phyloP scores from a whole-genome alignment of 768 basidiomycete genomes.

The Tephrocybe sp. region DNA sequence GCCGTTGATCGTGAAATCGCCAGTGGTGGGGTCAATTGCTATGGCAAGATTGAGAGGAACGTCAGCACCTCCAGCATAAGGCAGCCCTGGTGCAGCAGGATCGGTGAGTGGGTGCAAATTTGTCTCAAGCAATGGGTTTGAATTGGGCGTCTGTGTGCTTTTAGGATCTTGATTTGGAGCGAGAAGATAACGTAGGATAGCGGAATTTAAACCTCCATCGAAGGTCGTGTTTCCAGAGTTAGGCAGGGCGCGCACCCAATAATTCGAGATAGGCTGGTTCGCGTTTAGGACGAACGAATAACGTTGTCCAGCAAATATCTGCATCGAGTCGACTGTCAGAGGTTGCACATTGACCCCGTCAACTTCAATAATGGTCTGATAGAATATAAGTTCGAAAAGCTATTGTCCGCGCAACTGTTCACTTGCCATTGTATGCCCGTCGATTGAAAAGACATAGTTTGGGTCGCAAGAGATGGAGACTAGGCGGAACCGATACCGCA shows the following conservation, averaged over 20 bases:
- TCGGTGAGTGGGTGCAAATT: background rate
- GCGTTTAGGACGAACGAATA: no score
- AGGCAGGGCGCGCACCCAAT: constrained; percentile 20
- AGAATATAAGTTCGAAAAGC: background rate
- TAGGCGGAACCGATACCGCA: constrained; percentile 44
- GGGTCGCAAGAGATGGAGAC: constrained; percentile 38
- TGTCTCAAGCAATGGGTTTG: background rate
- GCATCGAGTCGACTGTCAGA: constrained; percentile 25
- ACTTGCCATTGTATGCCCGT: constrained; percentile 21
- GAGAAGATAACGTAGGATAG: background rate
- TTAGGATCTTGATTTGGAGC: background rate
- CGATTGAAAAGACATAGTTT: no score
- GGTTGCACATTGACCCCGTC: constrained; percentile 25
- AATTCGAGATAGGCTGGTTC: no score
- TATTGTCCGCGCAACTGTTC: background rate
- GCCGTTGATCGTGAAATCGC: constrained; percentile 34
- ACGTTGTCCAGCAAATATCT: no score
- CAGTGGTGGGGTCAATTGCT: constrained; percentile 19
- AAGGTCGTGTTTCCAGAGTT: constrained; percentile 27
- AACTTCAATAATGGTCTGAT: constrained; percentile 20
- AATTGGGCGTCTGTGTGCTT: background rate
- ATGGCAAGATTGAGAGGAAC: constrained; percentile 30
- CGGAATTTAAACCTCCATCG: constrained; percentile 9
- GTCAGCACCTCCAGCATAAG: constrained; percentile 39
- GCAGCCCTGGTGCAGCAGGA: background rate